phyloP scores from a whole-genome alignment of 768 basidiomycete species.

The Gloeophyllum trabeum region DNA sequence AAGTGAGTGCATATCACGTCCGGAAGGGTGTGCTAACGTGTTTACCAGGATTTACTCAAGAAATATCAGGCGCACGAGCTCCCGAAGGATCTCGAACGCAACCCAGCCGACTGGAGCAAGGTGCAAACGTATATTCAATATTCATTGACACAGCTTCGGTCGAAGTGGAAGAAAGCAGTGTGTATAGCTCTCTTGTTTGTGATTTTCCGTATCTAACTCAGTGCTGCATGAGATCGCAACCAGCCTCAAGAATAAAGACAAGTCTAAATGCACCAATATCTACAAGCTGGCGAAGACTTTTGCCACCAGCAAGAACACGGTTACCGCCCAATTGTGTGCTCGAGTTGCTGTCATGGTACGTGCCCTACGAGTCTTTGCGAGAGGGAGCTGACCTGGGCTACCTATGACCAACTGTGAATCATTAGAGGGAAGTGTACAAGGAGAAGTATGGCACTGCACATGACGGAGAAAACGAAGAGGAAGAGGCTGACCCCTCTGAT shows the following conservation, averaged over 20 bases:
- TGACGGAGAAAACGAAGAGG: not conserved
- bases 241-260: not conserved
- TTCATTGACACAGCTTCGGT: not conserved
- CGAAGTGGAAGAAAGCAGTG: not conserved
- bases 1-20: not conserved
- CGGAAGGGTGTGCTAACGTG: too few relatives aligned
- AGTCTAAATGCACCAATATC: not conserved
- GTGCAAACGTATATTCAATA: not conserved
- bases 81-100: not conserved
- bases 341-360: not conserved
- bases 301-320: not conserved
- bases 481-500: not conserved
- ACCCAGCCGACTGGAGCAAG: not conserved
- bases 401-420: too few relatives aligned
- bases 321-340: not conserved
- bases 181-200: not conserved
- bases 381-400: too few relatives aligned
- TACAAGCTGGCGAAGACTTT: not conserved
- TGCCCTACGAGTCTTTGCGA: too few relatives aligned
- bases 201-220: not conserved
- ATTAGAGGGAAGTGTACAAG: too few relatives aligned
- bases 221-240: not conserved
- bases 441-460: not conserved
- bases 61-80: too few relatives aligned
- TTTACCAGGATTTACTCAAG: too few relatives aligned